These are phyloP conservation scores for Canna indica DNA, from an alignment of 176 grass and related monocot species.

Conservation along the genomic window DNA sequence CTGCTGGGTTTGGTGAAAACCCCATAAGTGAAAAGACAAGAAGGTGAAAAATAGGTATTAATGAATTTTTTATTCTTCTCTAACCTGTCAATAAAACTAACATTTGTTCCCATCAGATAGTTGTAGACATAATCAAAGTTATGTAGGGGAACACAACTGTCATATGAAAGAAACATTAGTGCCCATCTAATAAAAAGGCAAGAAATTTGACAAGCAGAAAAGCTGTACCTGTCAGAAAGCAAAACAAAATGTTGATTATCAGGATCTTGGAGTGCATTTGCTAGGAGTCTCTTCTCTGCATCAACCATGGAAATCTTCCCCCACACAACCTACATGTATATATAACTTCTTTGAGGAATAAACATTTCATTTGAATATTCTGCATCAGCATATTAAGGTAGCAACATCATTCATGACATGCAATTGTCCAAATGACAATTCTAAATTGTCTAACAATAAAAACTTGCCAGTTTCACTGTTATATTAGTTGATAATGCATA, in stretches of 20 bases:
- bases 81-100: constrained; percentile 94
- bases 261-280: constrained; percentile 66
- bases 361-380: background rate
- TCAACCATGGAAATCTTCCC: constrained; percentile 97
- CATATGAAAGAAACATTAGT: constrained; percentile 29
- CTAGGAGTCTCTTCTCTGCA: constrained; percentile 88
- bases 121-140: constrained; percentile 94
- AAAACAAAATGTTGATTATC: constrained; percentile 94
- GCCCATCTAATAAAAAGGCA: constrained; percentile 23
- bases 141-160: constrained; percentile 85
- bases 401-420: background rate
- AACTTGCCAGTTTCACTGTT: too few relatives aligned
- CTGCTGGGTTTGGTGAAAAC: background rate
- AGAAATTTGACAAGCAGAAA: constrained; percentile 19
- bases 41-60: constrained; percentile 1
- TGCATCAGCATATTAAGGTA: background rate
- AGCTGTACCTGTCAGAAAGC: constrained; percentile 80
- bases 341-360: background rate
- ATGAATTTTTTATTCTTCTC: constrained; percentile 27
- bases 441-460: background rate
- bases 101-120: constrained; percentile 83
- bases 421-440: background rate
- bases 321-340: constrained; percentile 59
- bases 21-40: too few relatives aligned
- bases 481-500: background rate